Percentiles rank a stretch among this genome's conserved stretches.
phyloP scores from a whole-genome alignment of 345 rosid species.

The Gossypium raimondii region DNA sequence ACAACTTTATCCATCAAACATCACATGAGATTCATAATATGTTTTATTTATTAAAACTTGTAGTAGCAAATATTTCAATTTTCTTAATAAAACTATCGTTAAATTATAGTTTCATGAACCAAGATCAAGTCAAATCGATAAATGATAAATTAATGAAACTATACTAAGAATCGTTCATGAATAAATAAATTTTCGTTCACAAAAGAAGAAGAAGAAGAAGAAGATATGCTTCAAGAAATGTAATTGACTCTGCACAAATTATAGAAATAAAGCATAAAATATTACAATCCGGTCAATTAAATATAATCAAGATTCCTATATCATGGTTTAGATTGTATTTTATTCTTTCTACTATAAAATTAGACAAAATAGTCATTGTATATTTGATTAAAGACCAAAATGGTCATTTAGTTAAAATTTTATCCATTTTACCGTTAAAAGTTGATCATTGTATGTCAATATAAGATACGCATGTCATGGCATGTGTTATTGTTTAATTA shows the following conservation, averaged over 20 bases:
- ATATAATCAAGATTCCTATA: no score
- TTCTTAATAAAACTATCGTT: not conserved
- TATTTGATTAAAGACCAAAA: no score
- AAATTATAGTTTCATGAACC: not conserved
- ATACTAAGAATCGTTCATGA: not conserved
- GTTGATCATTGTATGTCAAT: no score
- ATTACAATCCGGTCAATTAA: no score
- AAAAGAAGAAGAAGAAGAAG: not conserved
- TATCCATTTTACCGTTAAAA: no score
- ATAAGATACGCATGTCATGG: rapidly evolving
- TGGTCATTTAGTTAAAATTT: no score
- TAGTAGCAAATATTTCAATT: not conserved
- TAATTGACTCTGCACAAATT: not conserved
- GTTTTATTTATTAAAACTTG: not conserved
- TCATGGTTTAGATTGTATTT: no score
- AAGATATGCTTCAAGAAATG: not conserved
- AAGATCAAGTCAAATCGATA: not conserved
- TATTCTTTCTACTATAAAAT: no score
- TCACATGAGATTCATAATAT: no score
- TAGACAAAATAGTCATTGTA: no score
- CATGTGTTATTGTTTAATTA: no score
- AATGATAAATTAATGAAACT: not conserved
- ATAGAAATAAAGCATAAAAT: not conserved
- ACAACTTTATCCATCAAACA: rapidly evolving
- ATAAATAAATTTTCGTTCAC: not conserved